A percentile compares a stretch with the other conserved stretches of the same genome.
These are phyloP conservation scores for Licmophora abbreviata DNA, from an alignment of 108 stramenopile genomes.

Conservation along the genomic window DNA sequence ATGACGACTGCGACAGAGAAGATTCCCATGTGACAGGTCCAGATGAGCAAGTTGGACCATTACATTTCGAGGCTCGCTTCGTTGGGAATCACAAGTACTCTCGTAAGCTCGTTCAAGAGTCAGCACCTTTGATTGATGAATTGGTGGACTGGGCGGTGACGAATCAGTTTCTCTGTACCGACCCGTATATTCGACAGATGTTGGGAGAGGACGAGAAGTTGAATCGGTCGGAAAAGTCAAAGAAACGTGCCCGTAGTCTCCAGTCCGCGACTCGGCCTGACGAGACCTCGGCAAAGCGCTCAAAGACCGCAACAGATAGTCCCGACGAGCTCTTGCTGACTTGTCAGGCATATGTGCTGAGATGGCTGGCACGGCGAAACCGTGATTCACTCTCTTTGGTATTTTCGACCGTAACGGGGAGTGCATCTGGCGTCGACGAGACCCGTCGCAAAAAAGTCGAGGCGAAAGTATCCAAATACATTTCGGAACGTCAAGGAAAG, in stretches of 20 bases:
- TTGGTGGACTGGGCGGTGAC: constrained; percentile 36
- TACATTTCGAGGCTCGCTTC: constrained; percentile 14
- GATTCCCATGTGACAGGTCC: too few species aligned
- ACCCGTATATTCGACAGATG: constrained; percentile 9
- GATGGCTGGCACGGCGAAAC: constrained; percentile 38
- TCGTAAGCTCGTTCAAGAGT: constrained; percentile 1
- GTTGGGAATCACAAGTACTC: constrained; percentile 21
- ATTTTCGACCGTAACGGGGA: too few species aligned
- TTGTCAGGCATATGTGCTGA: too few species aligned
- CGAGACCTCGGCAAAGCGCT: too few species aligned
- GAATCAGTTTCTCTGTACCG: constrained; percentile 32
- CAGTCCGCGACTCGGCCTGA: too few species aligned
- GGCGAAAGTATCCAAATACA: too few species aligned
- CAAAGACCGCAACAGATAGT: too few species aligned
- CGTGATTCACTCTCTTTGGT: constrained; percentile 4
- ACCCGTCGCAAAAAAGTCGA: too few species aligned
- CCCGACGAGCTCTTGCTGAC: too few species aligned
- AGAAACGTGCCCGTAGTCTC: neutral
- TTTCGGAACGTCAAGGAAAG: too few species aligned
- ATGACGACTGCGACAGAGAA: constrained; percentile 2
- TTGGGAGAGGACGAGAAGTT: constrained; percentile 4
- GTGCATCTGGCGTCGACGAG: too few species aligned
- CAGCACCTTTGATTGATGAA: constrained; percentile 10
- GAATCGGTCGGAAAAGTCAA: neutral
- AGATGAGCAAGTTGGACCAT: too few species aligned